phyloP scores from a whole-genome alignment of 2,329 filamentous ascomycete species.

The Macrophomina phaseolina region DNA sequence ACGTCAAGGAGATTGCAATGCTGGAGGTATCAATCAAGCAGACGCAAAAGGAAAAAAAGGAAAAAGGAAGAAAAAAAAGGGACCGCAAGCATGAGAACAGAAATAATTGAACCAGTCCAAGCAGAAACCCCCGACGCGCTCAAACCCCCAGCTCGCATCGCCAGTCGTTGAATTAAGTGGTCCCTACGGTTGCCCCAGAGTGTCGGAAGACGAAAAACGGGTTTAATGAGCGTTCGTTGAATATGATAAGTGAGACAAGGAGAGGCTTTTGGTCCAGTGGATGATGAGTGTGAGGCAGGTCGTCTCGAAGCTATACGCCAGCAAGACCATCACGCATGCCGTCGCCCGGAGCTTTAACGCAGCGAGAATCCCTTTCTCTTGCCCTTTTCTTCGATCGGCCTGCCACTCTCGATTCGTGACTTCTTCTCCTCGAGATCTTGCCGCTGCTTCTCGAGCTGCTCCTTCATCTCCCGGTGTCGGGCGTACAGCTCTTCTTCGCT shows the following conservation, averaged over 20 bases:
- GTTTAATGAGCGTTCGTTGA: slow-evolving; percentile 39
- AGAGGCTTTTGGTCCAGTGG: slow-evolving; percentile 36
- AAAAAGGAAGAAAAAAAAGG: slow-evolving; percentile 37
- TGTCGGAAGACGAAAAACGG: slow-evolving; percentile 48
- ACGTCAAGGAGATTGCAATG: slow-evolving; percentile 47
- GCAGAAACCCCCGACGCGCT: slow-evolving; percentile 30
- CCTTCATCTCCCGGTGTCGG: slow-evolving; percentile 99
- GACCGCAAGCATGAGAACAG: slow-evolving; percentile 27
- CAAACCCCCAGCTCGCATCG: slow-evolving; percentile 35
- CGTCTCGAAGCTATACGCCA: slow-evolving; percentile 32
- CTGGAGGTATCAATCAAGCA: slow-evolving; percentile 52
- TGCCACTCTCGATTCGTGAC: slow-evolving; percentile 87
- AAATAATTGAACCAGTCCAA: slow-evolving; percentile 28
- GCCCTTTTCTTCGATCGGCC: slow-evolving; percentile 95
- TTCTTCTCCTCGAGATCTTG: slow-evolving; percentile 99
- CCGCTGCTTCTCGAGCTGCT: slow-evolving; percentile 95
- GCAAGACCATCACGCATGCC: background rate
- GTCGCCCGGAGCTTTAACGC: slow-evolving; percentile 64
- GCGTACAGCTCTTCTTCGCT: slow-evolving; percentile 99
- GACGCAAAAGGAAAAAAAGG: slow-evolving; percentile 41
- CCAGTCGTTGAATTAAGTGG: slow-evolving; percentile 44
- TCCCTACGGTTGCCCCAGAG: slow-evolving; percentile 41
- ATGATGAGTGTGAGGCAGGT: slow-evolving; percentile 32
- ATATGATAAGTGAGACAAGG: slow-evolving; percentile 37
- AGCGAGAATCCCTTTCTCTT: slow-evolving; percentile 99